phyloP scores from a whole-genome alignment of 2,329 filamentous ascomycete species.

The Diaporthe vexans region DNA sequence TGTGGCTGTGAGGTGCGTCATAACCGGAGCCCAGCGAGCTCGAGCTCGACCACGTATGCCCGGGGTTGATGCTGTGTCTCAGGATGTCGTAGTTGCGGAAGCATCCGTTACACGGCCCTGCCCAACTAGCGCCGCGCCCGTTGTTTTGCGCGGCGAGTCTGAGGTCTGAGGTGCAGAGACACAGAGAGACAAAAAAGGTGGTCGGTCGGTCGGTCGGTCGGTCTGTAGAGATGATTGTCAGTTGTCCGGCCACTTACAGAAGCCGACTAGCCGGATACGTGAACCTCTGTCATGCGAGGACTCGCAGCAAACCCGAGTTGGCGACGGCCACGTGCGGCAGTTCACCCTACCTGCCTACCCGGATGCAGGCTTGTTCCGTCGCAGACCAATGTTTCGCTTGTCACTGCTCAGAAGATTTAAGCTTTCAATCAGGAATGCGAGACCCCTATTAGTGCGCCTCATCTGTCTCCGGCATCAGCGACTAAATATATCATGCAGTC shows the following conservation, averaged over 20 bases:
- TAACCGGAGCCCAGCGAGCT: slow-evolving; percentile 6
- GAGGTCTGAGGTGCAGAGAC: not conserved
- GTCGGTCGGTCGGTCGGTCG: not conserved
- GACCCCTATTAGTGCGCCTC: not conserved
- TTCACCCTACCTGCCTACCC: not conserved
- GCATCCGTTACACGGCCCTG: slow-evolving; percentile 4
- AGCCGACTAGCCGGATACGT: slow-evolving; percentile 1
- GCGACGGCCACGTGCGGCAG: not conserved
- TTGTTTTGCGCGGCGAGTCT: not conserved
- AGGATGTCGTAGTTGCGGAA: slow-evolving; percentile 26
- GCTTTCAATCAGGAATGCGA: slow-evolving; percentile 7
- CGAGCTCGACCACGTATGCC: not conserved
- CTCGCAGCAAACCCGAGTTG: not conserved
- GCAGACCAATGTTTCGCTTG: slow-evolving; percentile 31
- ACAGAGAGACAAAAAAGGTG: not conserved
- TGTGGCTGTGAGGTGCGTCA: slow-evolving; percentile 25
- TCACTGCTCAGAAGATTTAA: slow-evolving; percentile 17
- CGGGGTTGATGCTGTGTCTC: slow-evolving; percentile 23
- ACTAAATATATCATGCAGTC: not conserved
- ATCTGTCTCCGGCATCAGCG: not conserved
- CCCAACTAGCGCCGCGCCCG: slow-evolving; percentile 15
- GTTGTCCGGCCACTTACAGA: not conserved
- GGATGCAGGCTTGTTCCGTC: not conserved
- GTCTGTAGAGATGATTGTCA: not conserved
- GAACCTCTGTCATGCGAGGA: not conserved